Evolutionary conservation across 1,139 yeast species (phyloP).

Genomic region (Suhomyces bolitotheri): DNA sequence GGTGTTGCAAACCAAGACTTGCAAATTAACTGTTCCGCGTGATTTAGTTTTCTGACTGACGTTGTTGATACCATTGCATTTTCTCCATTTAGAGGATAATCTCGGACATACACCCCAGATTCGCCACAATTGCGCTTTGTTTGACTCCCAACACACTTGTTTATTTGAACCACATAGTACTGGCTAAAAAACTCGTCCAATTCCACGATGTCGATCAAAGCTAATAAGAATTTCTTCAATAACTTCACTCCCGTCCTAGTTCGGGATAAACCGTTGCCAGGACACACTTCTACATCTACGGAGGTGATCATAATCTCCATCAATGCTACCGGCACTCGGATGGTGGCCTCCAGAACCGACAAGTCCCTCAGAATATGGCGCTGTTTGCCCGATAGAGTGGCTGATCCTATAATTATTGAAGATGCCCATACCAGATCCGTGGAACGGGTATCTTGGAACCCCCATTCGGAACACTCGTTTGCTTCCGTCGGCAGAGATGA

Average conservation of each 20-base stretch:
- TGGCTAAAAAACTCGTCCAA: no score
- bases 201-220: constrained; percentile 7
- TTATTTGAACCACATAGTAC: no score
- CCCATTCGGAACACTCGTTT: constrained; percentile 49
- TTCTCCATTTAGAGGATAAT: no score
- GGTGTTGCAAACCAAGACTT: no score
- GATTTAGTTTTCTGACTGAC: no score
- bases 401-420: constrained; percentile 41
- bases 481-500: constrained; percentile 62
- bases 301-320: constrained; percentile 36
- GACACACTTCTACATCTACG: constrained; percentile 24
- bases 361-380: constrained; percentile 47
- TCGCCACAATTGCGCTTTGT: no score
- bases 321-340: constrained; percentile 44
- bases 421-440: constrained; percentile 50
- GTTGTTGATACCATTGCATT: no score
- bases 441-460: constrained; percentile 61
- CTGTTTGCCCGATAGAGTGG: constrained; percentile 27
- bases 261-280: constrained; percentile 31
- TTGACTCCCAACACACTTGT: no score
- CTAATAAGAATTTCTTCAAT: constrained; percentile 21
- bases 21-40: no score
- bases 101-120: no score
- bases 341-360: constrained; percentile 51
- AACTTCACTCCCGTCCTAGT: constrained; percentile 23